Conservation (phyloP, 352 stramenopile genomes). For the Globisporangium ultimum region DNA sequence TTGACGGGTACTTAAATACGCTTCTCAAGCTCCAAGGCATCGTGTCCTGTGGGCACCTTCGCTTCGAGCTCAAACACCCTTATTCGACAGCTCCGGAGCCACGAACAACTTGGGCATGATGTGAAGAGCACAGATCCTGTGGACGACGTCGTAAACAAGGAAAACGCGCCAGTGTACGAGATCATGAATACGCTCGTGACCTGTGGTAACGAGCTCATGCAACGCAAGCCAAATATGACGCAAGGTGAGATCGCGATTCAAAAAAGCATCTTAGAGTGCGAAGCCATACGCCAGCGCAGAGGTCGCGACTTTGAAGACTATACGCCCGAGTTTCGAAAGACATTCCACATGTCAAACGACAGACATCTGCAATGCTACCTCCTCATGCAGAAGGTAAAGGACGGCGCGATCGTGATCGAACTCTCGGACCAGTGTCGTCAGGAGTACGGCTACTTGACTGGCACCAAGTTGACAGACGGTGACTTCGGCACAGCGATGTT, state of each 20-base stretch:
- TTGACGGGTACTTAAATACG: conserved; percentile 6
- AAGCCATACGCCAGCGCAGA: conserved; percentile 5
- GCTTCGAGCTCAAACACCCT: too few species aligned
- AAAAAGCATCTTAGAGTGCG: conserved; percentile 8
- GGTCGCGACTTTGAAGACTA: conserved; percentile 6
- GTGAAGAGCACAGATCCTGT: too few species aligned
- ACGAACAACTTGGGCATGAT: too few species aligned
- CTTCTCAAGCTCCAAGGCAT: conserved; percentile 2
- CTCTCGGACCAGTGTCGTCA: neutral
- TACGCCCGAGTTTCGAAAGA: conserved; percentile 4
- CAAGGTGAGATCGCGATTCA: conserved; percentile 1
- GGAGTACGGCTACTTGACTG: too few species aligned
- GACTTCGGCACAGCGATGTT: too few species aligned
- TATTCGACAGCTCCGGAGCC: too few species aligned
- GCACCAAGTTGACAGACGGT: too few species aligned
- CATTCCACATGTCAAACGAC: conserved; percentile 3
- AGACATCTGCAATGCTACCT: conserved; percentile 1
- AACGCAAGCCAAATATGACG: neutral
- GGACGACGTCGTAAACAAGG: neutral
- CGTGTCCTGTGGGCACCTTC: conserved; percentile 2
- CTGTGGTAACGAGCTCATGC: neutral
- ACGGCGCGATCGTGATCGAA: neutral
- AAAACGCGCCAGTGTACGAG: neutral
- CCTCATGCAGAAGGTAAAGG: neutral
- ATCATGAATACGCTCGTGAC: conserved; percentile 3